phyloP scores from a whole-genome alignment of 2,329 filamentous ascomycete species.

The Monosporascus cannonballus region DNA sequence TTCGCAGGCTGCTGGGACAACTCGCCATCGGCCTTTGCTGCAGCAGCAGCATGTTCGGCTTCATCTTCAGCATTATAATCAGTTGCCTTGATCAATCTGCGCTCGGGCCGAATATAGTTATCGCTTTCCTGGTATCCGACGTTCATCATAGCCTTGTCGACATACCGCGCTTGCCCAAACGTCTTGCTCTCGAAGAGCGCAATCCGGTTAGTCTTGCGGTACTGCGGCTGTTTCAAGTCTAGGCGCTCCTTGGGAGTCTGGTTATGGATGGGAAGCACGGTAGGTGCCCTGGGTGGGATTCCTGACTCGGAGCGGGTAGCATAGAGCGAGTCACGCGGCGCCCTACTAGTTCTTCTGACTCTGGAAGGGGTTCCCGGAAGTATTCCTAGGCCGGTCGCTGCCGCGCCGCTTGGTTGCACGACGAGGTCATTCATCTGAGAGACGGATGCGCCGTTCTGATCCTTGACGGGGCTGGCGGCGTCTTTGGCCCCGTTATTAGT shows the following conservation, averaged over 20 bases:
- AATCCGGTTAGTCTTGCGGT: constrained; percentile 73
- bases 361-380: constrained; percentile 33
- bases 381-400: constrained; percentile 15
- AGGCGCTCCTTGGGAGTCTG: constrained; percentile 76
- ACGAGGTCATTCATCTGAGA: constrained; percentile 36
- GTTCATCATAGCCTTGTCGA: constrained; percentile 93
- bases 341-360: constrained; percentile 35
- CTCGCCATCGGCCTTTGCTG: constrained; percentile 52
- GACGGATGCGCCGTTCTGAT: constrained; percentile 35
- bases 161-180: constrained; percentile 80
- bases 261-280: constrained; percentile 69
- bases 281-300: constrained; percentile 48
- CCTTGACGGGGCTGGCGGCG: constrained; percentile 39
- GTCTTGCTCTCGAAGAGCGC: constrained; percentile 77
- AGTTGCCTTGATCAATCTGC: constrained; percentile 59
- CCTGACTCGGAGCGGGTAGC: constrained; percentile 41
- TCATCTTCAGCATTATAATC: constrained; percentile 57
- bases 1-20: constrained; percentile 34
- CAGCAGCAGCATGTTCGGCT: constrained; percentile 37
- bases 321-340: constrained; percentile 49
- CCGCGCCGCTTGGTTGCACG: constrained; percentile 27
- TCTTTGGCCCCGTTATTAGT: constrained; percentile 30
- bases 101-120: constrained; percentile 72
- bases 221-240: constrained; percentile 70
- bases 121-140: constrained; percentile 96